Evolutionary conservation across 2,329 filamentous ascomycete species (phyloP).

Genomic region (Ophiostoma triangulosporum): DNA sequence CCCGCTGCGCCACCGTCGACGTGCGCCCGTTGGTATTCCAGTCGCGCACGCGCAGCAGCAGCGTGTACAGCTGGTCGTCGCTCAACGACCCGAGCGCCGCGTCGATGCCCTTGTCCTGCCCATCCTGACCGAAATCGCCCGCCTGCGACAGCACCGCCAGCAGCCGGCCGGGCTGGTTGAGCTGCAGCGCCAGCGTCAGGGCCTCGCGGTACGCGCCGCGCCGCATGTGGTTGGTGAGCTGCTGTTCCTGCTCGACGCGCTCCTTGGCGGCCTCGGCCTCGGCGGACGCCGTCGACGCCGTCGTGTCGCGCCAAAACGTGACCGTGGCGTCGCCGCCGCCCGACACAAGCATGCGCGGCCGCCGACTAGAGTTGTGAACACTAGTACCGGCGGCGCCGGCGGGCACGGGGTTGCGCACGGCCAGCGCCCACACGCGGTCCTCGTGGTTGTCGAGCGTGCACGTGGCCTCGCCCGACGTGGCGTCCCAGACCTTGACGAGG

Average conservation of each 20-base stretch:
- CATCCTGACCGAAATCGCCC: slow-evolving; percentile 29
- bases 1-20: slow-evolving; percentile 69
- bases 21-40: slow-evolving; percentile 96
- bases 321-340: slow-evolving; percentile 86
- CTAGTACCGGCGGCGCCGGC: slow-evolving; percentile 14
- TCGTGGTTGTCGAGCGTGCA: slow-evolving; percentile 94
- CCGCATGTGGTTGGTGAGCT: slow-evolving; percentile 84
- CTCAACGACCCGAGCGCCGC: slow-evolving; percentile 66
- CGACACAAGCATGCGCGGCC: slow-evolving; percentile 59
- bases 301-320: slow-evolving; percentile 93
- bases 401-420: slow-evolving; percentile 44
- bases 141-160: slow-evolving; percentile 66
- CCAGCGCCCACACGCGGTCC: slow-evolving; percentile 85
- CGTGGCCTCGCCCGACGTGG: slow-evolving; percentile 68
- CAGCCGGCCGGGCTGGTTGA: slow-evolving; percentile 85
- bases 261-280: slow-evolving; percentile 61
- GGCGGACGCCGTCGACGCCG: slow-evolving; percentile 61
- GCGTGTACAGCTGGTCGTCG: slow-evolving; percentile 71
- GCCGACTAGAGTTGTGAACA: neutral
- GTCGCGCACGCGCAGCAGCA: slow-evolving; percentile 73
- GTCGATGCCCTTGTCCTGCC: slow-evolving; percentile 47
- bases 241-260: slow-evolving; percentile 81
- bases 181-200: slow-evolving; percentile 78
- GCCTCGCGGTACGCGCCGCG: slow-evolving; percentile 82
- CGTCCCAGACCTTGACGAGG: slow-evolving; percentile 92